Evolutionary conservation across 495 filamentous ascomycete genomes (phyloP), one percentile per base, ranked within the genome.

Genomic region (Cudoniella acicularis): DNA sequence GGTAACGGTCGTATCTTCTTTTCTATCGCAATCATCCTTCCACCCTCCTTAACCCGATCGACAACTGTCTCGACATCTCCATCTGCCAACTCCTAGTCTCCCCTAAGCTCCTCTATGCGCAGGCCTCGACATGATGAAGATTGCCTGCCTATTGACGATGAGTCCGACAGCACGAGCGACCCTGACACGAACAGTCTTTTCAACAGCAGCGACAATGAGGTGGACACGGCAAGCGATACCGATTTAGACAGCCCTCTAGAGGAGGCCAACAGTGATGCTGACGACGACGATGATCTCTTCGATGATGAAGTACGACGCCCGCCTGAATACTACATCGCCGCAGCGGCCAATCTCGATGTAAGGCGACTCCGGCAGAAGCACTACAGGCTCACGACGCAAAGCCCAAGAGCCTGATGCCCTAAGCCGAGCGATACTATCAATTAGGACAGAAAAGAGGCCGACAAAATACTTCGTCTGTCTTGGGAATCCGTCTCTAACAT

Each of bases 201-300:
- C 56, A 48, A 59, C 49, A 52, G 26, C n/a, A 59, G 56, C 30
- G 56, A 59, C 49, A 36, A 59, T 52, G 56, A 59, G 47, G 47
- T 30, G 40, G 56, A 59, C 27, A 59, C 36, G 26, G 49, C 56
- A 21, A 59, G 56, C 49, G 49, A 52, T 30, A 45, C 56, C 24
- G 49, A 59, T 22, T 42, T 22, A 25, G 56, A 52, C 9, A 57
- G 45, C n/a, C 24, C 54, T 49, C 24, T 40, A 22, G 43, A 57
- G 42, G 41, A 20, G 17, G 54, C 13, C 30, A 13, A 36, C 30
- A 36, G 30, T 36, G 13, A 36, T 36, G 13, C 30, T 36, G 30
- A 36, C 30, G 30, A 36, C 30, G 30, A 57, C 46, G 54, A 49
- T 41, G 46, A 57, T 23, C 43, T 57, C 54, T 57, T 57, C 54